Percentiles rank a stretch among this genome's conserved stretches.
Conservation (phyloP, 441 rosid genomes). For the Euphorbia corollata region DNA sequence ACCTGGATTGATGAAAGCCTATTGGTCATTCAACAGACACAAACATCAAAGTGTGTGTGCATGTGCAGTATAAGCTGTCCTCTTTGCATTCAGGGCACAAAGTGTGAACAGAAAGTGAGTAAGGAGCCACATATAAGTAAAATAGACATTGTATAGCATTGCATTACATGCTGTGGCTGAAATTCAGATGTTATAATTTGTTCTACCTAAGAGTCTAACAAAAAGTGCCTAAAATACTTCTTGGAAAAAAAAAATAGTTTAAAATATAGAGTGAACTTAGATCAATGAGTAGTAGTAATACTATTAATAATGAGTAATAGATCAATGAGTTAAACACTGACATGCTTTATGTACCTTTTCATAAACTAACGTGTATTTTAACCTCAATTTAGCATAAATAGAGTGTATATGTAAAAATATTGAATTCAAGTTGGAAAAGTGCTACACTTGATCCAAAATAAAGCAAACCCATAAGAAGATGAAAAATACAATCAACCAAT, state of each 20-base stretch:
- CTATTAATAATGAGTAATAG: neutral
- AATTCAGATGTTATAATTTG: neutral
- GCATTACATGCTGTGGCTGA: neutral
- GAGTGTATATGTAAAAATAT: neutral
- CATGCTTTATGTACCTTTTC: neutral
- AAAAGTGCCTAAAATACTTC: neutral
- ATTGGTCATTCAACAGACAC: neutral
- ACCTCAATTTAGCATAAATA: neutral
- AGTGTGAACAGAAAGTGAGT: neutral
- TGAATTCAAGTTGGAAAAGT: neutral
- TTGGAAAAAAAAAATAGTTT: neutral
- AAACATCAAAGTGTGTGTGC: neutral
- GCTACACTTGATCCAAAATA: neutral
- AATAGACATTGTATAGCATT: neutral
- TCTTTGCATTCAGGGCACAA: neutral
- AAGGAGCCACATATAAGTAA: neutral
- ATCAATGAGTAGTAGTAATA: neutral
- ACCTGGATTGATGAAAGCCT: constrained; percentile 36
- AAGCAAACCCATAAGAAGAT: neutral
- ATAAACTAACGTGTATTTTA: neutral
- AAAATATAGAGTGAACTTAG: neutral
- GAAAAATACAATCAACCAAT: neutral
- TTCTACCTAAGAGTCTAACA: neutral
- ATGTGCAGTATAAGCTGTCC: neutral
- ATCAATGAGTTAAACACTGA: neutral